A percentile compares a stretch with the other conserved stretches of the same genome.
Evolutionary conservation across 345 rosid genomes (phyloP).

Genomic region (Salix caprea): DNA sequence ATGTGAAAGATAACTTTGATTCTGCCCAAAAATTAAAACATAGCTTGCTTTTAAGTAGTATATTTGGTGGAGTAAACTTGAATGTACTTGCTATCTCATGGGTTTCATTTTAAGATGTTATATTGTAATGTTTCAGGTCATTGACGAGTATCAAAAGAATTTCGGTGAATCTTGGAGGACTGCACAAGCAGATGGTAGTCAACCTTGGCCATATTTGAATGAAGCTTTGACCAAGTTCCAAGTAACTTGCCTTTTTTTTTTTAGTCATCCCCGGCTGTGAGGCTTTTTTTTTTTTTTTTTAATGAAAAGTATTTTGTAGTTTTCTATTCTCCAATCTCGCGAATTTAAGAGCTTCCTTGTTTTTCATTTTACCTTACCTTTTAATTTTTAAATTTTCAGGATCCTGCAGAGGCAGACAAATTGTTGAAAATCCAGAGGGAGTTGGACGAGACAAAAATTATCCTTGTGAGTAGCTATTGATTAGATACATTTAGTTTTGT

Average conservation of each 20-base stretch:
- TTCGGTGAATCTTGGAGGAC: constrained; percentile 89
- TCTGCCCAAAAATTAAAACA: not conserved
- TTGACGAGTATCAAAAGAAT: constrained; percentile 88
- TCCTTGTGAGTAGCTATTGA: constrained; percentile 60
- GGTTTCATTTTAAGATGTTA: not conserved
- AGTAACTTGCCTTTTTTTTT: constrained; percentile 29
- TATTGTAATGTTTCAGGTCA: constrained; percentile 37
- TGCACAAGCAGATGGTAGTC: constrained; percentile 50
- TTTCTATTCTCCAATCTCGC: not conserved
- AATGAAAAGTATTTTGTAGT: not conserved
- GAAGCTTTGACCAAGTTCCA: constrained; percentile 82
- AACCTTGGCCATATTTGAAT: constrained; percentile 76
- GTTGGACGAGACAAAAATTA: constrained; percentile 96
- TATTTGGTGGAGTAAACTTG: not conserved
- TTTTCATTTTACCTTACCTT: not conserved
- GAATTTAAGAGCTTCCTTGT: not conserved
- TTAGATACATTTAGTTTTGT: not conserved
- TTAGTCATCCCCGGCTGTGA: not conserved
- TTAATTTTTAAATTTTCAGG: constrained; percentile 42
- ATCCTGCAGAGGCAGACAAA: constrained; percentile 98
- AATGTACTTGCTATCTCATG: not conserved
- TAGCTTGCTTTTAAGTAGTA: not conserved
- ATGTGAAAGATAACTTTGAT: not conserved
- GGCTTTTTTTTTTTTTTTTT: not conserved
- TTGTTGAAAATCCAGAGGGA: constrained; percentile 94